Percentiles rank a stretch among this genome's conserved stretches.
Conservation (phyloP, 352 stramenopile genomes). For the Peronospora belbahrii region DNA sequence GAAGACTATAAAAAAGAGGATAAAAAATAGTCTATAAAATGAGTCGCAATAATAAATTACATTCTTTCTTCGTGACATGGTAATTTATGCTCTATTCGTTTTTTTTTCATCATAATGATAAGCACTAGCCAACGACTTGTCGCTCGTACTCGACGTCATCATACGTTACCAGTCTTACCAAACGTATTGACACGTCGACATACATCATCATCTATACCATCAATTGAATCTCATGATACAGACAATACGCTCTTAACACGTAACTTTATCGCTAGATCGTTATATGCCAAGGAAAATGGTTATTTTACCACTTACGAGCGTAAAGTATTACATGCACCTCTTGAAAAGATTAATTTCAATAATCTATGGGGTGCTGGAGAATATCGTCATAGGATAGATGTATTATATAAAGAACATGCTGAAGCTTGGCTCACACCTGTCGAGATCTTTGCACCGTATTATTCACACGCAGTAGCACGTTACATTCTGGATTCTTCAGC, state of each 20-base stretch:
- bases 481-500: constrained; percentile 86
- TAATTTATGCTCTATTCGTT: no score
- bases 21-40: no score
- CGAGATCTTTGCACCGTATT: constrained; percentile 84
- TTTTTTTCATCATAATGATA: no score
- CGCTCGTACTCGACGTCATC: no score
- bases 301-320: constrained; percentile 79
- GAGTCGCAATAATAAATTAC: no score
- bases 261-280: constrained; percentile 76
- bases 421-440: constrained; percentile 88
- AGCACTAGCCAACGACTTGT: no score
- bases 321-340: constrained; percentile 65
- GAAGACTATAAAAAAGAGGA: no score
- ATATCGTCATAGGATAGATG: constrained; percentile 52
- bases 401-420: constrained; percentile 57
- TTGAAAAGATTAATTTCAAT: constrained; percentile 57
- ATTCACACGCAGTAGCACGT: constrained; percentile 80
- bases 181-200: no score
- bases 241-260: constrained; percentile 45
- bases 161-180: no score
- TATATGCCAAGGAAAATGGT: constrained; percentile 69
- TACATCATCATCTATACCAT: no score
- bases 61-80: no score
- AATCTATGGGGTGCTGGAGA: constrained; percentile 70
- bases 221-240: no score